Base-by-base conservation (phyloP, 108 stramenopile genomes). In the Cyclotella choctawhatcheeana region DNA sequence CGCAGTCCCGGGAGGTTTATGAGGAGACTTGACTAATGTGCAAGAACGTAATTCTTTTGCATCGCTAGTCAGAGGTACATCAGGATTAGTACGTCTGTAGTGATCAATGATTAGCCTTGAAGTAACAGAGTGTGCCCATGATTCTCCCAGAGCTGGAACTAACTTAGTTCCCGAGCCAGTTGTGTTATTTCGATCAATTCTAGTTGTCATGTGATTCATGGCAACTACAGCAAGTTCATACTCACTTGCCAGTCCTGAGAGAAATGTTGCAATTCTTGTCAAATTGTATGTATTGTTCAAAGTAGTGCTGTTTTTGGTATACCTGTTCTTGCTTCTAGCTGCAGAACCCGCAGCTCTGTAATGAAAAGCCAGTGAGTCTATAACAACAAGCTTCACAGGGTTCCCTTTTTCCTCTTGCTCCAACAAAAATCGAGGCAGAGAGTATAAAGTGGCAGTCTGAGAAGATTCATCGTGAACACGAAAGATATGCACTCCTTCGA, bases 281-380 rank as follows among this genome's bases (percentile, higher is more conserved):
- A 99, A 74, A 43, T 83, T 64, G 44, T 87, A 77, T 8, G 94
- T 87, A 16, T 95, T 88, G 34, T 79, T 71, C 8, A 82, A 56
- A 34, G 86, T 85, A 66, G n/a, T n/a, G n/a, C 85, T 52, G 60
- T 16, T 51, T 22, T 35, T 58, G 44, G 8, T 40, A 12, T 40
- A 40, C 12, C 18, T 58, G 3, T 51, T 47, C 30, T 63, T 37
- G 45, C 30, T 73, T 44, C 5, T 50, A 24, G 35, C 52, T 3
- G 22, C 26, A 21, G 69, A 50, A 24, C 61, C 32, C 2, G 73
- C 77, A 32, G 91, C 89, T 27, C 97, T 76, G 71, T 90, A 96
- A 79, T 96, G 98, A 86, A 98, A 99, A 21, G 97, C 97, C 54
- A 99, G 77, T 44, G 90, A 92, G 74, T 99, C 98, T 26, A 99